Percentiles rank a stretch among this genome's conserved stretches.
Evolutionary conservation across 2,329 filamentous ascomycete species (phyloP).

Genomic region (Sarocladium strictum): DNA sequence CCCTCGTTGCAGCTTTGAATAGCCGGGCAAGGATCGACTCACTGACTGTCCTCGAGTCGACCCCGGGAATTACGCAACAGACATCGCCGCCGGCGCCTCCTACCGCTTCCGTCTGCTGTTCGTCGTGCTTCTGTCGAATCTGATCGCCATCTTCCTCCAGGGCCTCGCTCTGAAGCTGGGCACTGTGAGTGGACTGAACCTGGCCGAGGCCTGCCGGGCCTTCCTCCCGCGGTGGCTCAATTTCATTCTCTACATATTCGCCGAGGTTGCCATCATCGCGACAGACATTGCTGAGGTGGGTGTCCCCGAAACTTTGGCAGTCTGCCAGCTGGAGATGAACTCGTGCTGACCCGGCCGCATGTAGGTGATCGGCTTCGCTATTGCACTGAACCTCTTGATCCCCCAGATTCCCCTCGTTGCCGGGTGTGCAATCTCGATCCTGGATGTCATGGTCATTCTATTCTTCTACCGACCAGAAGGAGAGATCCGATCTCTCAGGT

Average conservation of each 20-base stretch:
- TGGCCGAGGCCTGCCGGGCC: slow-evolving; percentile 59
- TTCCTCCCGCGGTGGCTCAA: slow-evolving; percentile 63
- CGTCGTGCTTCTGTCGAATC: slow-evolving; percentile 61
- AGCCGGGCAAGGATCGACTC: not conserved
- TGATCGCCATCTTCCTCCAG: slow-evolving; percentile 67
- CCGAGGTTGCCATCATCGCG: slow-evolving; percentile 63
- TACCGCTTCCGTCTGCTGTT: slow-evolving; percentile 63
- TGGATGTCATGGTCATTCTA: slow-evolving; percentile 34
- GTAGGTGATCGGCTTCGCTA: slow-evolving; percentile 62
- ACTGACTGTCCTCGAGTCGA: slow-evolving; percentile 34
- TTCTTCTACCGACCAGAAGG: slow-evolving; percentile 59
- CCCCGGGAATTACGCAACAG: slow-evolving; percentile 64
- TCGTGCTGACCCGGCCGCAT: not conserved
- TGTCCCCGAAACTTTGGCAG: not conserved
- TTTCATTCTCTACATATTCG: slow-evolving; percentile 53
- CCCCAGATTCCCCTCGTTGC: slow-evolving; percentile 60
- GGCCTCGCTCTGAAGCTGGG: slow-evolving; percentile 63
- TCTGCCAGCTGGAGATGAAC: not conserved
- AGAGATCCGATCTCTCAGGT: slow-evolving; percentile 32
- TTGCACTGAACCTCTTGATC: slow-evolving; percentile 61
- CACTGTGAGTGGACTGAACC: slow-evolving; percentile 61
- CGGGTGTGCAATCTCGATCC: slow-evolving; percentile 57
- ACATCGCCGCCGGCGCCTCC: slow-evolving; percentile 60
- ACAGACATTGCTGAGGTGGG: slow-evolving; percentile 60
- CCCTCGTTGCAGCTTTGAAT: not conserved